Evolutionary conservation across 2,329 filamentous ascomycete species (phyloP).

Genomic region (Tolypocladium ophioglossoides): DNA sequence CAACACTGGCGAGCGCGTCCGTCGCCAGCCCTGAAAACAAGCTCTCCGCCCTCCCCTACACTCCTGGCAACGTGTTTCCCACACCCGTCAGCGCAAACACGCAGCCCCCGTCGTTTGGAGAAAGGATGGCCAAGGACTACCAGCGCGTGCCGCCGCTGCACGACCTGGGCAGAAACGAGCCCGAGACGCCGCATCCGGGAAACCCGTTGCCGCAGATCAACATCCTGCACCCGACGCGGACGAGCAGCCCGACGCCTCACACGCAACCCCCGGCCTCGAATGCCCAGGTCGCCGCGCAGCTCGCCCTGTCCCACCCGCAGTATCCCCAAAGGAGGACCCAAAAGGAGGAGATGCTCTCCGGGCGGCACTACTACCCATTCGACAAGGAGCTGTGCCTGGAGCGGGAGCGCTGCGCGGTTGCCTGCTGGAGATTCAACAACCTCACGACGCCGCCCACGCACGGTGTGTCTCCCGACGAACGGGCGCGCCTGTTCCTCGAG

Average conservation of each 20-base stretch:
- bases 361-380: slow-evolving; percentile 69
- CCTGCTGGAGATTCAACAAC: slow-evolving; percentile 80
- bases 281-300: slow-evolving; percentile 46
- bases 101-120: slow-evolving; percentile 32
- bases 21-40: slow-evolving; percentile 50
- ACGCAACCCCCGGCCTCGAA: slow-evolving; percentile 28
- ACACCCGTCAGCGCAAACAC: slow-evolving; percentile 51
- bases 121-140: slow-evolving; percentile 46
- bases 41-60: slow-evolving; percentile 46
- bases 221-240: slow-evolving; percentile 38
- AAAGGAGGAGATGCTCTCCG: slow-evolving; percentile 82
- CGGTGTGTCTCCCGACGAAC: slow-evolving; percentile 58
- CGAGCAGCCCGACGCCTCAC: slow-evolving; percentile 35
- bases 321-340: slow-evolving; percentile 48
- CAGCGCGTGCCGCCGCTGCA: slow-evolving; percentile 50
- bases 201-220: slow-evolving; percentile 46
- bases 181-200: slow-evolving; percentile 41
- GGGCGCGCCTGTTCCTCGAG: slow-evolving; percentile 58
- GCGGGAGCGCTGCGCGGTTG: slow-evolving; percentile 71
- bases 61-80: slow-evolving; percentile 45
- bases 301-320: slow-evolving; percentile 45
- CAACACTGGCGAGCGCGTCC: slow-evolving; percentile 48
- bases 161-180: slow-evolving; percentile 45
- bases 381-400: slow-evolving; percentile 70
- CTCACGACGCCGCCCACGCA: slow-evolving; percentile 60